phyloP scores from a whole-genome alignment of 306 rosid genomes.

The Hippophae tibetana region DNA sequence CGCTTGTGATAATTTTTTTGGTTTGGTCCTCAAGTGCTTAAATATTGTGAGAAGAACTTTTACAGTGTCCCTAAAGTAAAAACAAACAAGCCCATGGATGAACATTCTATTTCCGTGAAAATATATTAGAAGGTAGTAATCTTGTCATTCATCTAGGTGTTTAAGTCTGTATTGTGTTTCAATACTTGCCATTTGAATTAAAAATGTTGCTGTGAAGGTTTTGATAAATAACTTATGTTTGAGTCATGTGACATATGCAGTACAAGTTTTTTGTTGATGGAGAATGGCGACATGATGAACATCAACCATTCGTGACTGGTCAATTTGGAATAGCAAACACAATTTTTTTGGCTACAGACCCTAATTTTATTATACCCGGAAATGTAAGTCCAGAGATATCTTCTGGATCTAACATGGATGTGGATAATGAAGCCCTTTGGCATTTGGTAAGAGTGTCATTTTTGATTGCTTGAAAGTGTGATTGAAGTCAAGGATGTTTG shows the following conservation, averaged over 20 bases:
- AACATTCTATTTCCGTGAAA: not conserved
- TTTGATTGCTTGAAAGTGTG: conserved; percentile 5
- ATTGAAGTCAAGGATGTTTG: conserved; percentile 9
- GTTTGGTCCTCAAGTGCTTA: too few relatives aligned
- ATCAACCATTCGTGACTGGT: conserved; percentile 53
- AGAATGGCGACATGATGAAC: conserved; percentile 92
- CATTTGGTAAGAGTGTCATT: conserved; percentile 52
- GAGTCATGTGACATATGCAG: conserved; percentile 44
- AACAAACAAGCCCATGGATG: not conserved
- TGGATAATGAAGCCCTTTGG: conserved; percentile 68
- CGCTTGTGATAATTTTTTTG: not conserved
- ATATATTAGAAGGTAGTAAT: not conserved
- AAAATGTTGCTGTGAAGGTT: conserved; percentile 1
- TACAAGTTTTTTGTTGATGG: conserved; percentile 96
- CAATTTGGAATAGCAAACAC: conserved; percentile 84
- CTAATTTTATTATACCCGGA: conserved; percentile 37
- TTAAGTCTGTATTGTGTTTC: not conserved
- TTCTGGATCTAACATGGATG: conserved; percentile 86
- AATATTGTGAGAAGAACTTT: too few relatives aligned
- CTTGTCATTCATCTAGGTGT: not conserved
- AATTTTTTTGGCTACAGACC: conserved; percentile 57
- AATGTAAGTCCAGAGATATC: conserved; percentile 39
- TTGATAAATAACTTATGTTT: conserved; percentile 7
- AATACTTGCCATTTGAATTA: conserved; percentile 2
- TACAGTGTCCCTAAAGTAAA: too few relatives aligned